Conservation (phyloP, 2,329 filamentous ascomycete genomes). For the Xylaria sp. region DNA sequence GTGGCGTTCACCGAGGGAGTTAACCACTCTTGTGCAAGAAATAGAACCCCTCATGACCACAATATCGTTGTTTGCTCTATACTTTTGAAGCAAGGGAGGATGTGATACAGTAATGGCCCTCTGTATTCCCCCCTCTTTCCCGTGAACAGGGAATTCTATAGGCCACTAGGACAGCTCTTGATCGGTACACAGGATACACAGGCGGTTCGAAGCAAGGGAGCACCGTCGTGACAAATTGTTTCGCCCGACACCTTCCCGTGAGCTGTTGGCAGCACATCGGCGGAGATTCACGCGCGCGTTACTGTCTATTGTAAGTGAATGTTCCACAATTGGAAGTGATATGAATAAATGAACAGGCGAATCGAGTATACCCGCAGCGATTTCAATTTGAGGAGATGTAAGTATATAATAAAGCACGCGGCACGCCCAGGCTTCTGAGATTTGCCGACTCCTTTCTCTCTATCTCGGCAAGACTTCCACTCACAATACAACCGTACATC, state of each 20-base stretch:
- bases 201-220: slow-evolving; percentile 14
- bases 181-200: not conserved
- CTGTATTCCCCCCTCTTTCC: not conserved
- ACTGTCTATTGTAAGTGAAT: not conserved
- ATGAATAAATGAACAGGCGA: not conserved
- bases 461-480: no score
- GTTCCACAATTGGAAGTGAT: not conserved
- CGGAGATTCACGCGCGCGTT: not conserved
- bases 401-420: no score
- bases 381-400: no score
- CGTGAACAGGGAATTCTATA: not conserved
- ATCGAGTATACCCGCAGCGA: no score
- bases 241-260: not conserved
- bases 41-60: not conserved
- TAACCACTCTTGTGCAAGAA: not conserved
- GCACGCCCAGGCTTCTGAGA: no score
- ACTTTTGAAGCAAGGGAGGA: not conserved
- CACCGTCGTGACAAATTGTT: no score
- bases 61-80: not conserved
- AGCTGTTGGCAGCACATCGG: not conserved
- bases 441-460: no score
- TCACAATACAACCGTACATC: no score
- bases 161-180: no score
- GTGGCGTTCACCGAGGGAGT: not conserved
- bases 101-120: not conserved